Evolutionary conservation across 352 stramenopile genomes (phyloP), one percentile per base, ranked within the genome.

Genomic region (Globisporangium cederbergense): DNA sequence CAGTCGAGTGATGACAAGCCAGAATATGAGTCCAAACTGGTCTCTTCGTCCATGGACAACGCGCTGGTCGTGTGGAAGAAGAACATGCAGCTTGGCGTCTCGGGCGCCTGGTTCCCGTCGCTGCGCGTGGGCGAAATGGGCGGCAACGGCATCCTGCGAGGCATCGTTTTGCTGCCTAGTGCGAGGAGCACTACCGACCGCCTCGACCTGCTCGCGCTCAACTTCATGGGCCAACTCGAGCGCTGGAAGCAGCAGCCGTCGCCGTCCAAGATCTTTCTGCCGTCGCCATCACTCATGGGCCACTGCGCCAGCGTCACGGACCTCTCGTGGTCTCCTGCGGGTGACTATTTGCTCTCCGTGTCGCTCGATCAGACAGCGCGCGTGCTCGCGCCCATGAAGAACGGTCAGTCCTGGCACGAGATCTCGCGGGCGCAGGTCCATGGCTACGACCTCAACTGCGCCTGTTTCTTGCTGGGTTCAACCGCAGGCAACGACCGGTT

Each of bases 21-120:
- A 36, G 32, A 36, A 2, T 38, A 30, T 14, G 58, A 64, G 18
- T 58, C 65, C 10, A 64, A 67, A 3, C 67, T 93, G 36, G 60
- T 93, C 4, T 89, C 83, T 1, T 74, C 75, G 1, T 91, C 85
- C 1, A 93, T 93, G 85, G 85, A 93, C 67, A 91, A 93, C 59
- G 83, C 79, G 10, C 56, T 93, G 1, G 86, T 93, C 46, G 55
- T 88, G 28, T 93, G 85, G 85, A 70, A 70, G 30, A 66, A 71
- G 45, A 53, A 46, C 16, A 49, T 57, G 61, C 45, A 52, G 54
- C 25, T 61, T 10, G 60, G 67, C 22, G 55, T 64, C 32, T 62
- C 28, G 2, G 63, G 53, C 10, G 62, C 69, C 9, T 93, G 85
- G 85, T 58, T 59, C 16, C 79, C 79, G 8, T 72, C 76, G 5